Conservation (phyloP, 2,329 filamentous ascomycete genomes). For the Penicillium sp. region DNA sequence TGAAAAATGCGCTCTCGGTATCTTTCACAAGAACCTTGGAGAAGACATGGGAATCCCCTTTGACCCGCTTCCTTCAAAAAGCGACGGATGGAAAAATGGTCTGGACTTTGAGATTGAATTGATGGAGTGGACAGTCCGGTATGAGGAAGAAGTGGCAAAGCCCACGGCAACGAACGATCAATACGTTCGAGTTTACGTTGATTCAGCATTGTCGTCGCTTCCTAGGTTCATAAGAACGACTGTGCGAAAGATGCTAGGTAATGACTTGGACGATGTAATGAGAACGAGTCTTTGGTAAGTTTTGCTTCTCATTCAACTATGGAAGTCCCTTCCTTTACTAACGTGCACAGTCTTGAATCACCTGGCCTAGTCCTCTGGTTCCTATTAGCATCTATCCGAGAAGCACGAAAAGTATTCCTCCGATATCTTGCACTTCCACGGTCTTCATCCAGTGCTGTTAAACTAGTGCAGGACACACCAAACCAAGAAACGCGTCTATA, state of each 20-base stretch:
- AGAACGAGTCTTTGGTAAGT: conserved; percentile 19
- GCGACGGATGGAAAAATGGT: conserved; percentile 7
- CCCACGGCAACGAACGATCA: conserved; percentile 17
- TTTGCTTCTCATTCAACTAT: not conserved
- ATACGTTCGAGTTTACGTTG: conserved; percentile 19
- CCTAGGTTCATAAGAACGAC: conserved; percentile 7
- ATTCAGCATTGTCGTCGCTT: conserved; percentile 13
- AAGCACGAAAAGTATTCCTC: conserved; percentile 2
- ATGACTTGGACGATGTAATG: conserved; percentile 19
- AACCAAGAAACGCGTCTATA: conserved; percentile 15
- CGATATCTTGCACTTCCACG: conserved; percentile 12
- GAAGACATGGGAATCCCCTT: conserved; percentile 63
- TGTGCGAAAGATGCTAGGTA: conserved; percentile 19
- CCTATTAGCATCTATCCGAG: not conserved
- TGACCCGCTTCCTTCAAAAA: conserved; percentile 21
- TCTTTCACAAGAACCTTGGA: conserved; percentile 64
- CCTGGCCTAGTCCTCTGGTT: not conserved
- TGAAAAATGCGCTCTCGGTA: conserved; percentile 61
- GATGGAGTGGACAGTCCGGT: conserved; percentile 13
- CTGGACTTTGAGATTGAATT: conserved; percentile 9
- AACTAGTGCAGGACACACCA: conserved; percentile 5
- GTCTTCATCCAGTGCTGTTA: not conserved
- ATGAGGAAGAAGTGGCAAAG: conserved; percentile 16
- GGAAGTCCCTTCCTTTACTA: not conserved
- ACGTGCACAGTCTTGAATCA: conserved; percentile 7